phyloP scores from a whole-genome alignment of 2,329 filamentous ascomycete genomes.

The Monosporascus sp. region DNA sequence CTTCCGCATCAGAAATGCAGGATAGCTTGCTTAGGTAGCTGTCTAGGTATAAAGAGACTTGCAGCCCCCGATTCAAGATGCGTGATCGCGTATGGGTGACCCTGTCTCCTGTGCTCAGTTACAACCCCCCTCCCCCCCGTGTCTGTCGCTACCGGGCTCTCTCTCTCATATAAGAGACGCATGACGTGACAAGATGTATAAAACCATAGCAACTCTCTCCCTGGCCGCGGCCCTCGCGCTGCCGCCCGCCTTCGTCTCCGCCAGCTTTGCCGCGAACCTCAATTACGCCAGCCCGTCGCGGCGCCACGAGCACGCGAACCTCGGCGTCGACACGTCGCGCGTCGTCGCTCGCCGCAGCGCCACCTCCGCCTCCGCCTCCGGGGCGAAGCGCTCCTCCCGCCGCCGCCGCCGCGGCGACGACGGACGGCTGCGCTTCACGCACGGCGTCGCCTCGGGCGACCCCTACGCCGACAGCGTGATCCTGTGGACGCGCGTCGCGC shows the following conservation, averaged over 20 bases:
- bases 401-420: slow-evolving; percentile 32
- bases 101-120: not conserved
- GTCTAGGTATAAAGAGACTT: too few relatives aligned
- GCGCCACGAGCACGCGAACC: slow-evolving; percentile 56
- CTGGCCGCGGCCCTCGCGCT: slow-evolving; percentile 3
- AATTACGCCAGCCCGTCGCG: slow-evolving; percentile 66
- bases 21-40: too few relatives aligned
- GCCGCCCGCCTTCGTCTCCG: slow-evolving; percentile 5
- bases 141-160: too few relatives aligned
- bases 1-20: too few relatives aligned
- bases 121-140: too few relatives aligned
- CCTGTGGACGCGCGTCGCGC: slow-evolving; percentile 45
- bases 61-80: too few relatives aligned
- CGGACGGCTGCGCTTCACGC: slow-evolving; percentile 56
- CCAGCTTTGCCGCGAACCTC: slow-evolving; percentile 42
- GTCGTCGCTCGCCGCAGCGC: slow-evolving; percentile 56
- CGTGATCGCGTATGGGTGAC: too few relatives aligned
- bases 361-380: slow-evolving; percentile 37
- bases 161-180: too few relatives aligned
- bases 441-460: slow-evolving; percentile 51
- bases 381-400: slow-evolving; percentile 38
- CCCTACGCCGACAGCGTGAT: slow-evolving; percentile 55
- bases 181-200: not conserved
- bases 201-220: not conserved
- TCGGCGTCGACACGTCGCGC: slow-evolving; percentile 61